Conservation (phyloP, 208 protist species). For the Trypanosoma cruzi region DNA sequence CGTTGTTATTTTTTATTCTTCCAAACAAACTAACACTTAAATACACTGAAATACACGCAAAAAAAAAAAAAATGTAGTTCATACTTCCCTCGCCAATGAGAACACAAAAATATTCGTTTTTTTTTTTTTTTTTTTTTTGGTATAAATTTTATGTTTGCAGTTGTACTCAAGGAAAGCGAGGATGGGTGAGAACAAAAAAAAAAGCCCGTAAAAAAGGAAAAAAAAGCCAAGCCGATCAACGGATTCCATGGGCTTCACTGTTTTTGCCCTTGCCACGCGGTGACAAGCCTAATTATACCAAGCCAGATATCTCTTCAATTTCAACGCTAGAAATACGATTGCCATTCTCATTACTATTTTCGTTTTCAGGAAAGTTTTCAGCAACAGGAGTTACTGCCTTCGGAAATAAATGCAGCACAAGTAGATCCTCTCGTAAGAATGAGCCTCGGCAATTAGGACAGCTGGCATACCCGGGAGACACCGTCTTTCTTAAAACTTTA, state of each 20-base stretch:
- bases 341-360: background rate
- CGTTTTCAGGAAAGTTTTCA: background rate
- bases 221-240: background rate
- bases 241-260: too few relatives aligned
- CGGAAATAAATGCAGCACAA: constrained; percentile 6
- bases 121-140: background rate
- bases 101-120: background rate
- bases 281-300: background rate
- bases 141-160: background rate
- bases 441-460: constrained; percentile 20
- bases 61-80: background rate
- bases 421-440: constrained; percentile 4
- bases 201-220: background rate
- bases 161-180: too few relatives aligned
- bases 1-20: too few relatives aligned
- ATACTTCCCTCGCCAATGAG: background rate
- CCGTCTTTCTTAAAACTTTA: constrained; percentile 6
- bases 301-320: background rate
- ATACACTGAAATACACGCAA: background rate
- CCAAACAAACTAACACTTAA: background rate
- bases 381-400: background rate
- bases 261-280: background rate
- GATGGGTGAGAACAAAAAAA: background rate
- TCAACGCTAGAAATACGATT: background rate
- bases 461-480: background rate